Evolutionary conservation across 2,329 filamentous ascomycete species (phyloP).

Genomic region (Fusarium newnesense): DNA sequence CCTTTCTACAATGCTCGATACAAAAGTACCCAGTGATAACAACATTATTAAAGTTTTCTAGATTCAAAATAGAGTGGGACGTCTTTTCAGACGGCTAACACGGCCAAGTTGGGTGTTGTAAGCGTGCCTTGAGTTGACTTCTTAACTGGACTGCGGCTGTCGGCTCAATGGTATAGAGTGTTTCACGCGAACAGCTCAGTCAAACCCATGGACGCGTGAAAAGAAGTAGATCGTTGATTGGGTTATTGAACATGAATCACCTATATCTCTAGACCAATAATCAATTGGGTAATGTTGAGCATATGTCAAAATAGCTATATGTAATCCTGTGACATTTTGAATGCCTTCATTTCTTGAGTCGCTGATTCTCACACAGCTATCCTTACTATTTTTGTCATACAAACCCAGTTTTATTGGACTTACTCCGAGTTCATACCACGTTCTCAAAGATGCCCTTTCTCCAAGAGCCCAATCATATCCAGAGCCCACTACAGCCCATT

Average conservation of each 20-base stretch:
- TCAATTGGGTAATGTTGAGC: neutral
- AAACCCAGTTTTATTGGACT: neutral
- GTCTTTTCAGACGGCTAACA: neutral
- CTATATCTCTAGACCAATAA: neutral
- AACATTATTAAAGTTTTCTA: neutral
- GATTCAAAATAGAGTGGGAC: neutral
- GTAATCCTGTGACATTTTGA: neutral
- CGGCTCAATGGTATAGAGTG: neutral
- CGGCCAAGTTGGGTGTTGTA: neutral
- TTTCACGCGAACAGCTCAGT: neutral
- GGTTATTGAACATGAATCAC: neutral
- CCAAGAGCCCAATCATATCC: neutral
- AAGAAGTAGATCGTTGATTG: neutral
- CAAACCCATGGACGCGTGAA: neutral
- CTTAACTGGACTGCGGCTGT: neutral
- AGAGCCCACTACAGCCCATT: neutral
- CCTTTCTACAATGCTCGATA: neutral
- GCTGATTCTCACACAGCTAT: neutral
- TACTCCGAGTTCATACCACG: neutral
- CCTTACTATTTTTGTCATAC: neutral
- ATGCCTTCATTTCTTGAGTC: neutral
- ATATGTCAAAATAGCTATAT: neutral
- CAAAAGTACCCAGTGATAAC: neutral
- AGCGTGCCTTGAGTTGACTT: neutral
- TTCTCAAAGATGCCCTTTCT: neutral